Conservation (phyloP, 768 basidiomycete genomes). For the Auriculariales sp. region DNA sequence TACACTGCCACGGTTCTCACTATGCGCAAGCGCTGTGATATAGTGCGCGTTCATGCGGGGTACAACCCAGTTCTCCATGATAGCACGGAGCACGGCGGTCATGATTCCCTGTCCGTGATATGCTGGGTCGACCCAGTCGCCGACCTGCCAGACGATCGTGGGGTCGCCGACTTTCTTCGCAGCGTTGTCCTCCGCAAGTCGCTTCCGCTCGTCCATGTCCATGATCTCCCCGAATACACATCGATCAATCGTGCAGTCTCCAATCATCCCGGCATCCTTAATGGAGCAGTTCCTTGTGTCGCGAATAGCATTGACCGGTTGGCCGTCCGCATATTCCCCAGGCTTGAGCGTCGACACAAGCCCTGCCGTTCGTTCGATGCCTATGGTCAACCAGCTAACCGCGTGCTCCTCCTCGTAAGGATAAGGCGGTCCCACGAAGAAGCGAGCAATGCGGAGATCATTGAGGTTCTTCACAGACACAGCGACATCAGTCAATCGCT, state of each 20-base stretch:
- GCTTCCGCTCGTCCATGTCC: slow-evolving; percentile 23
- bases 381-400: slow-evolving; percentile 19
- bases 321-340: slow-evolving; percentile 20
- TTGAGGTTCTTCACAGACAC: slow-evolving; percentile 28
- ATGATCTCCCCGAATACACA: slow-evolving; percentile 18
- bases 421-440: slow-evolving; percentile 32
- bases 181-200: slow-evolving; percentile 26
- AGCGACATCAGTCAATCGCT: slow-evolving; percentile 30
- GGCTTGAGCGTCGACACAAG: slow-evolving; percentile 17
- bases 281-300: slow-evolving; percentile 32
- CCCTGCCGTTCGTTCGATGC: slow-evolving; percentile 15
- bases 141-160: slow-evolving; percentile 44
- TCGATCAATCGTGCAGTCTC: slow-evolving; percentile 24
- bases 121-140: slow-evolving; percentile 45
- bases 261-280: slow-evolving; percentile 39
- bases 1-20: slow-evolving; percentile 43
- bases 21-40: slow-evolving; percentile 30
- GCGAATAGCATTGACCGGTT: slow-evolving; percentile 36
- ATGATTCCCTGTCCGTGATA: slow-evolving; percentile 62
- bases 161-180: slow-evolving; percentile 32
- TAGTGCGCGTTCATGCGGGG: slow-evolving; percentile 44
- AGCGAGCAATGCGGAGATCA: slow-evolving; percentile 30
- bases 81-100: slow-evolving; percentile 41
- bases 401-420: slow-evolving; percentile 37
- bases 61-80: slow-evolving; percentile 46